These are phyloP conservation scores for Claviceps digitariae DNA, from an alignment of 2,329 filamentous ascomycete genomes.

Conservation along the genomic window DNA sequence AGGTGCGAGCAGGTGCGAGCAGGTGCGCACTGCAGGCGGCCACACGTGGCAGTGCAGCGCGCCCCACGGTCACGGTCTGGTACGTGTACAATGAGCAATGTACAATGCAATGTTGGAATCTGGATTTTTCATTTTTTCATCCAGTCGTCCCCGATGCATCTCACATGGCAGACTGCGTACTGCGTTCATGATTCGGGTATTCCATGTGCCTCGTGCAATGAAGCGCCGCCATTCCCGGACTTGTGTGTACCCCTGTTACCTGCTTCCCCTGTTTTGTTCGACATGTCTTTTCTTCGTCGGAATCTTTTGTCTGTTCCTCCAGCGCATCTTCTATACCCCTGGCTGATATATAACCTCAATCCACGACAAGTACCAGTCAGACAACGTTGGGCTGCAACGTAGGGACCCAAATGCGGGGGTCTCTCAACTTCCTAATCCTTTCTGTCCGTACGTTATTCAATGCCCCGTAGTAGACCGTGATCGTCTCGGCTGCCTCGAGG, in stretches of 20 bases:
- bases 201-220: no score
- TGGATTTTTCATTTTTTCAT: no score
- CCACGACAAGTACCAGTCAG: background rate
- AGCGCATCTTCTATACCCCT: background rate
- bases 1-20: background rate
- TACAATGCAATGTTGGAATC: no score
- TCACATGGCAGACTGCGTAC: no score
- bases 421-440: background rate
- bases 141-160: no score
- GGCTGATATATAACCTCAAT: background rate
- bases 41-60: background rate
- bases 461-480: background rate
- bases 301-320: background rate
- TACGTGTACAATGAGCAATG: no score
- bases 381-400: conserved; percentile 1
- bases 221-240: no score
- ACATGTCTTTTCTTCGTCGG: background rate
- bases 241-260: background rate
- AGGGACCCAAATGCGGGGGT: background rate
- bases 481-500: background rate
- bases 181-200: no score
- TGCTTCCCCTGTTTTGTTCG: background rate
- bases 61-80: background rate
- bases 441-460: background rate
- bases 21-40: background rate